A percentile compares a stretch with the other conserved stretches of the same genome.
phyloP scores from a whole-genome alignment of 2,329 filamentous ascomycete species.

The Ampelomyces quisqualis region DNA sequence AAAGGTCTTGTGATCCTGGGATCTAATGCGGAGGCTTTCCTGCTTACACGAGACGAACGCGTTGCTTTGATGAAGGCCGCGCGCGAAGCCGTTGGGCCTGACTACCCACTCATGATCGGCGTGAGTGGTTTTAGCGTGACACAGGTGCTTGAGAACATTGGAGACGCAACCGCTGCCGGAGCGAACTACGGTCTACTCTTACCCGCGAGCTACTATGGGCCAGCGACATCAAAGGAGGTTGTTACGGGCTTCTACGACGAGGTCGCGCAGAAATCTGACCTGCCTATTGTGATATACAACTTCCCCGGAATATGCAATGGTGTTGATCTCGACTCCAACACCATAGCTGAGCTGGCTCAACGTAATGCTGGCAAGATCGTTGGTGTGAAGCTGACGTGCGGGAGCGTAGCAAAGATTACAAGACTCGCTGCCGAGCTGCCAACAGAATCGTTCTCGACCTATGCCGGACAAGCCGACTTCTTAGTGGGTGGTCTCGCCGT shows the following conservation, averaged over 20 bases:
- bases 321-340: slow-evolving; percentile 67
- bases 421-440: slow-evolving; percentile 57
- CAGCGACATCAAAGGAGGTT: slow-evolving; percentile 46
- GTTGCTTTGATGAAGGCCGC: slow-evolving; percentile 43
- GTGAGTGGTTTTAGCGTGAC: slow-evolving; percentile 48
- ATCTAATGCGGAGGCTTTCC: slow-evolving; percentile 51
- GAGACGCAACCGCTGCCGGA: slow-evolving; percentile 46
- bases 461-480: slow-evolving; percentile 73
- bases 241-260: slow-evolving; percentile 48
- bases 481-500: slow-evolving; percentile 58
- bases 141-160: slow-evolving; percentile 48
- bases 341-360: slow-evolving; percentile 58
- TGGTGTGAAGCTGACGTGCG: slow-evolving; percentile 71
- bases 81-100: slow-evolving; percentile 45
- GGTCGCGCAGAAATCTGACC: slow-evolving; percentile 58
- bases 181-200: slow-evolving; percentile 49
- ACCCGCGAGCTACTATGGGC: slow-evolving; percentile 50
- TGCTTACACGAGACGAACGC: slow-evolving; percentile 49
- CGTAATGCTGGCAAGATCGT: slow-evolving; percentile 62
- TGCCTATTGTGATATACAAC: slow-evolving; percentile 72
- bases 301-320: slow-evolving; percentile 68
- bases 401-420: slow-evolving; percentile 71
- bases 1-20: slow-evolving; percentile 51
- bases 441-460: slow-evolving; percentile 63
- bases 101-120: slow-evolving; percentile 49